Conservation (phyloP, 2,329 filamentous ascomycete genomes). For the Apiospora rasikravindrae region DNA sequence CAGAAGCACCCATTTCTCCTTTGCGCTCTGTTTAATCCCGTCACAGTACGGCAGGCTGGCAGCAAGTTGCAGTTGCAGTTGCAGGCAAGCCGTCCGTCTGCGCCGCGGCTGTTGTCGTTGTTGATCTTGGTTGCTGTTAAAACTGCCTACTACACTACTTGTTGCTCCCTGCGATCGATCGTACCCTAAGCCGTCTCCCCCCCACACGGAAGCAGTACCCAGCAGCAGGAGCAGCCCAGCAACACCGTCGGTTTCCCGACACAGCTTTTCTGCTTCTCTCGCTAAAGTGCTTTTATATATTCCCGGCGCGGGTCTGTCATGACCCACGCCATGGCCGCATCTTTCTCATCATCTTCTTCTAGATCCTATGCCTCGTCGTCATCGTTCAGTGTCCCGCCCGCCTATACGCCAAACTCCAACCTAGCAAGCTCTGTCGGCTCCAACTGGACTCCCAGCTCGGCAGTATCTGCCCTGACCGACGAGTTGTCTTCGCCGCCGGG, state of each 20-base stretch:
- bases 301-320: conserved; percentile 7
- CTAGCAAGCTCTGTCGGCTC: conserved; percentile 50
- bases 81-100: too few relatives aligned
- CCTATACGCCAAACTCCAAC: conserved; percentile 46
- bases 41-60: neutral
- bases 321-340: conserved; percentile 22
- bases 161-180: conserved; percentile 7
- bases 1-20: neutral
- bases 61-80: neutral
- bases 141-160: neutral
- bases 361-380: conserved; percentile 55
- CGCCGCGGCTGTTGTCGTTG: neutral
- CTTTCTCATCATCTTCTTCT: conserved; percentile 40
- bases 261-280: conserved; percentile 12
- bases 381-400: conserved; percentile 51
- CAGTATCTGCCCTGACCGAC: conserved; percentile 48
- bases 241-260: neutral
- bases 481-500: conserved; percentile 47
- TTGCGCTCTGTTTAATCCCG: neutral
- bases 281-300: conserved; percentile 13
- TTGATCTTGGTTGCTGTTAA: neutral
- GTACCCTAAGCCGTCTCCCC: conserved; percentile 4
- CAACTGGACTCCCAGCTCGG: conserved; percentile 54
- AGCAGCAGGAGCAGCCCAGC: neutral
- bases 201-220: conserved; percentile 7